A percentile compares a stretch with the other conserved stretches of the same genome.
Evolutionary conservation across 305 asterid species (phyloP).

Genomic region (Solanum hybrid): DNA sequence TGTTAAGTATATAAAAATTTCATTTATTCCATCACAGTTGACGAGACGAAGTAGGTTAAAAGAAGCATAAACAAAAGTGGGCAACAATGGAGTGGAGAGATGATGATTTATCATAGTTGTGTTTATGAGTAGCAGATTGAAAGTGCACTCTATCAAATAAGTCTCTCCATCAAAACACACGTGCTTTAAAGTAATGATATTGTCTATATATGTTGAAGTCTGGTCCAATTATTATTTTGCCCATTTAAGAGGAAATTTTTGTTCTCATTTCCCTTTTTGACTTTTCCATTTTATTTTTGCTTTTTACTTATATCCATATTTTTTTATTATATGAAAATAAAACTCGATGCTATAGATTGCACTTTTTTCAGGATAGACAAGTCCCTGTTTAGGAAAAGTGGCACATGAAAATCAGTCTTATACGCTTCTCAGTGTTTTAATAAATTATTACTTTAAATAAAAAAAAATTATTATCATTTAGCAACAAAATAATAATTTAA

Average conservation of each 20-base stretch:
- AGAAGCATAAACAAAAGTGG: background rate
- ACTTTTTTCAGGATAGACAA: background rate
- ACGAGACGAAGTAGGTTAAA: background rate
- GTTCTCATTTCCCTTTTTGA: background rate
- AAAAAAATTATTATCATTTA: background rate
- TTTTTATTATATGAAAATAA: background rate
- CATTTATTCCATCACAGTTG: accelerated
- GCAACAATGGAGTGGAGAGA: conserved; percentile 24
- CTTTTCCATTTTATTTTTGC: background rate
- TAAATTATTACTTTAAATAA: background rate
- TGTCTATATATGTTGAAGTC: conserved; percentile 17
- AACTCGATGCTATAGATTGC: background rate
- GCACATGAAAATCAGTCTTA: background rate
- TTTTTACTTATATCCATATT: background rate
- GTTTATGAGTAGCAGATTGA: conserved; percentile 15
- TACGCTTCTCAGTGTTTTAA: background rate
- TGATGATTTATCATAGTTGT: conserved; percentile 17
- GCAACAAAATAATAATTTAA: background rate
- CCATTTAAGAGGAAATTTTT: background rate
- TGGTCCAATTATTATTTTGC: background rate
- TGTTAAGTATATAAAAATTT: background rate
- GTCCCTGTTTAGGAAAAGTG: background rate
- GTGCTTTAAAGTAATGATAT: conserved; percentile 43
- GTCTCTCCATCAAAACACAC: conserved; percentile 31
- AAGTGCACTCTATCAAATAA: conserved; percentile 22